Evolutionary conservation across 768 basidiomycete genomes (phyloP).

Genomic region (Imleria badia): DNA sequence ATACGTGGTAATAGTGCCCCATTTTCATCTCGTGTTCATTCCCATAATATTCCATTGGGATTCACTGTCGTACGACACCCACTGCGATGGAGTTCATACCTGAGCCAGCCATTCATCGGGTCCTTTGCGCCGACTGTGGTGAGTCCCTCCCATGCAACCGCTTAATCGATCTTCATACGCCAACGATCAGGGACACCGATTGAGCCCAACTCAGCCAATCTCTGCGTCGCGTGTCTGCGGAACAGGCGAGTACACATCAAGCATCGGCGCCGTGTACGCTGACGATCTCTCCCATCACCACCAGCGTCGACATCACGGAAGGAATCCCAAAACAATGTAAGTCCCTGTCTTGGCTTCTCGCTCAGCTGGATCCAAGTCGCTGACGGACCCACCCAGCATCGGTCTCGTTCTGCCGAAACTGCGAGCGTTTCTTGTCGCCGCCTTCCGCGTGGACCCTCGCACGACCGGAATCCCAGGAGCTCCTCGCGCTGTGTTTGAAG

Average conservation of each 20-base stretch:
- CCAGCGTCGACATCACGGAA: constrained; percentile 93
- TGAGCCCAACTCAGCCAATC: constrained; percentile 88
- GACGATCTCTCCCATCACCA: neutral
- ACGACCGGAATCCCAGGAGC: constrained; percentile 87
- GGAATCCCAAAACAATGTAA: constrained; percentile 93
- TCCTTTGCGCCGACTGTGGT: constrained; percentile 91
- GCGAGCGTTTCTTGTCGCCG: constrained; percentile 93
- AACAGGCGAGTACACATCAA: constrained; percentile 63
- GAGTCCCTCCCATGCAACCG: constrained; percentile 17
- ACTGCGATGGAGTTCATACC: constrained; percentile 77
- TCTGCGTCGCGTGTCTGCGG: constrained; percentile 84
- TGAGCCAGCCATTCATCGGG: constrained; percentile 72
- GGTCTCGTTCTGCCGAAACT: constrained; percentile 92
- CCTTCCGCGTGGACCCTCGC: constrained; percentile 85
- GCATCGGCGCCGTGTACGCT: neutral
- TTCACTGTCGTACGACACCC: neutral
- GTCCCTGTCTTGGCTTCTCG: constrained; percentile 8
- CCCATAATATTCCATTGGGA: too few relatives aligned
- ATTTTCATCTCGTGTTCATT: too few relatives aligned
- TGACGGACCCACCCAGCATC: constrained; percentile 52
- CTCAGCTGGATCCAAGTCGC: neutral
- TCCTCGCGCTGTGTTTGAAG: constrained; percentile 91
- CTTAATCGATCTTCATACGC: constrained; percentile 1
- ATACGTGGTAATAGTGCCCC: too few relatives aligned
- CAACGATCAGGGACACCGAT: constrained; percentile 68